These are phyloP conservation scores for Monascus ruber DNA, from an alignment of 2,329 filamentous ascomycete genomes.

Conservation along the genomic window DNA sequence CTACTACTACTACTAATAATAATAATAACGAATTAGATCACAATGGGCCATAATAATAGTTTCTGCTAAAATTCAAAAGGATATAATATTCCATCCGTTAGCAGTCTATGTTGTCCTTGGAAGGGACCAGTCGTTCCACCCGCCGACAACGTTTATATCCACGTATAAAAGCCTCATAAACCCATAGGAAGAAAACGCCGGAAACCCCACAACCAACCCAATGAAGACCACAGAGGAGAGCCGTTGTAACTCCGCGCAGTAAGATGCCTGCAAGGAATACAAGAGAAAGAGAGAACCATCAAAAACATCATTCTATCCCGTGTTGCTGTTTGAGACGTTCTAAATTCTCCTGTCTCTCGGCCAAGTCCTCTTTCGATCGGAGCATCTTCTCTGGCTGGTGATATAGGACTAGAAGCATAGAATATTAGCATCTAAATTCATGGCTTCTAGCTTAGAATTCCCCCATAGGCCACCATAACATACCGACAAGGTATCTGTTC, in stretches of 20 bases:
- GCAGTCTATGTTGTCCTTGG: conserved; percentile 11
- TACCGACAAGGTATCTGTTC: conserved; percentile 96
- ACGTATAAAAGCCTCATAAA: conserved; percentile 18
- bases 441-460: not conserved
- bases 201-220: conserved; percentile 29
- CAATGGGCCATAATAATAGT: conserved; percentile 14
- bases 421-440: conserved; percentile 15
- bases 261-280: conserved; percentile 23
- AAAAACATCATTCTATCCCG: conserved; percentile 76
- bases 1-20: too few species aligned
- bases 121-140: conserved; percentile 13
- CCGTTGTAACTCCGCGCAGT: conserved; percentile 18
- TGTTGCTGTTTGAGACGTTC: conserved; percentile 96
- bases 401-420: conserved; percentile 47
- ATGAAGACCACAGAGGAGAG: conserved; percentile 18
- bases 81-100: conserved; percentile 8
- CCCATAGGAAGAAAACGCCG: conserved; percentile 27
- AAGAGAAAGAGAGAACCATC: conserved; percentile 18
- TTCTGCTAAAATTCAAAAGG: conserved; percentile 8
- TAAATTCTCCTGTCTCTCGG: conserved; percentile 90
- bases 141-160: conserved; percentile 16
- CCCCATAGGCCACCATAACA: conserved; percentile 27
- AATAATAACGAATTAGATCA: too few species aligned
- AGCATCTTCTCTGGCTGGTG: conserved; percentile 69
- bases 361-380: conserved; percentile 86